phyloP scores from a whole-genome alignment of 192 early-diverging fungal species.

The Coemansia sp. region DNA sequence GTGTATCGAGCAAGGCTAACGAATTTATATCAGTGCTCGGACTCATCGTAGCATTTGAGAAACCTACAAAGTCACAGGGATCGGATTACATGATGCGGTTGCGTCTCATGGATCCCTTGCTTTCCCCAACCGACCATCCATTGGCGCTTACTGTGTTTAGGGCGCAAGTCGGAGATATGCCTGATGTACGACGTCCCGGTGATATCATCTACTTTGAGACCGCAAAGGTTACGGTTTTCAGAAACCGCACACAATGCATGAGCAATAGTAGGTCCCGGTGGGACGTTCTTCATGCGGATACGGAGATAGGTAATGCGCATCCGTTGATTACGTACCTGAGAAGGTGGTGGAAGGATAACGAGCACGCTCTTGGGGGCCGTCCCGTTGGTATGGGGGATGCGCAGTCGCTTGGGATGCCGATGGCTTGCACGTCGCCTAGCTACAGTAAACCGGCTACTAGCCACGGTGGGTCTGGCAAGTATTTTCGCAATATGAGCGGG shows the following conservation, averaged over 20 bases:
- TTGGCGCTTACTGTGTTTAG: constrained; percentile 11
- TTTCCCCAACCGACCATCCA: neutral
- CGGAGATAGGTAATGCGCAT: neutral
- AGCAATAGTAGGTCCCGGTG: constrained; percentile 13
- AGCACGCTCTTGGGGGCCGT: neutral
- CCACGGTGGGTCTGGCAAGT: neutral
- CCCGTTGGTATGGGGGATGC: neutral
- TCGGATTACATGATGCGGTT: constrained; percentile 14
- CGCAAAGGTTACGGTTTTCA: constrained; percentile 6
- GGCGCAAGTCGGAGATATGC: constrained; percentile 7
- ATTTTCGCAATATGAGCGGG: constrained; percentile 6
- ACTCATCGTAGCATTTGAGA: constrained; percentile 6
- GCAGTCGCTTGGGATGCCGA: neutral
- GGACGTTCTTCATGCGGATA: constrained; percentile 3
- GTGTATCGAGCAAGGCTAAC: neutral
- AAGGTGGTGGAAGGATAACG: constrained; percentile 15
- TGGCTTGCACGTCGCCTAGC: too few relatives aligned
- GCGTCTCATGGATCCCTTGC: constrained; percentile 19
- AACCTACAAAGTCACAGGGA: neutral
- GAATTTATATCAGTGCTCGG: neutral
- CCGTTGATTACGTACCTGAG: constrained; percentile 16
- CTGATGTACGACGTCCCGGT: constrained; percentile 9
- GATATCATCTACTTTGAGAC: constrained; percentile 25
- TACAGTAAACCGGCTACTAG: too few relatives aligned
- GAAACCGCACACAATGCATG: neutral